Percentiles rank a stretch among this genome's conserved stretches.
These are phyloP conservation scores for Raddia guianensis DNA, from an alignment of 176 grass and related monocot genomes.

Conservation along the genomic window DNA sequence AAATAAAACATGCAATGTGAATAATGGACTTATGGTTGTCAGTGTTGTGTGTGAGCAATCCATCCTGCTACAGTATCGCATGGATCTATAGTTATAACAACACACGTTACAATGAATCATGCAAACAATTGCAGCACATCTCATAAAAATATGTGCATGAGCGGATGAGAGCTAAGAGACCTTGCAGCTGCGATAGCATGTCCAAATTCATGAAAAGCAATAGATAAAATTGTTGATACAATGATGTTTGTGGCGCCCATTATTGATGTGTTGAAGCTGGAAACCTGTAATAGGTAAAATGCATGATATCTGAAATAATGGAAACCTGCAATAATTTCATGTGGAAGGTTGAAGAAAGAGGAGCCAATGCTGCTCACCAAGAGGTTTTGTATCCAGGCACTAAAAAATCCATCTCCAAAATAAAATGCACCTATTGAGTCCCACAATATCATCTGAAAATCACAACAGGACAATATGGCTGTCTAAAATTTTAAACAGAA, in stretches of 20 bases:
- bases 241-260: slow-evolving; percentile 61
- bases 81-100: no score
- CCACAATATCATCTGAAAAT: slow-evolving; percentile 74
- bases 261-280: slow-evolving; percentile 59
- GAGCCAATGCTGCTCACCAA: slow-evolving; percentile 52
- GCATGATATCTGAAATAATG: background rate
- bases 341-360: slow-evolving; percentile 33
- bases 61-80: no score
- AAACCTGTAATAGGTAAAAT: slow-evolving; percentile 51
- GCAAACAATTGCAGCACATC: slow-evolving; percentile 16
- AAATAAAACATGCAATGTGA: background rate
- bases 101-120: background rate
- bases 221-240: slow-evolving; percentile 75
- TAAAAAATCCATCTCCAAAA: slow-evolving; percentile 43
- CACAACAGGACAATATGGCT: slow-evolving; percentile 27
- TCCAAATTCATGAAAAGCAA: slow-evolving; percentile 93
- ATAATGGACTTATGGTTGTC: no score
- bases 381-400: slow-evolving; percentile 52
- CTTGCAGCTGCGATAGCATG: slow-evolving; percentile 92
- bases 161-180: slow-evolving; percentile 46
- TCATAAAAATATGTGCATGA: background rate
- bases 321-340: slow-evolving; percentile 52
- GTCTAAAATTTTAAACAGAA: slow-evolving; percentile 18
- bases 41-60: no score
- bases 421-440: slow-evolving; percentile 45